Evolutionary conservation across 306 rosid species (phyloP).

Genomic region (Cucumis hystrix): DNA sequence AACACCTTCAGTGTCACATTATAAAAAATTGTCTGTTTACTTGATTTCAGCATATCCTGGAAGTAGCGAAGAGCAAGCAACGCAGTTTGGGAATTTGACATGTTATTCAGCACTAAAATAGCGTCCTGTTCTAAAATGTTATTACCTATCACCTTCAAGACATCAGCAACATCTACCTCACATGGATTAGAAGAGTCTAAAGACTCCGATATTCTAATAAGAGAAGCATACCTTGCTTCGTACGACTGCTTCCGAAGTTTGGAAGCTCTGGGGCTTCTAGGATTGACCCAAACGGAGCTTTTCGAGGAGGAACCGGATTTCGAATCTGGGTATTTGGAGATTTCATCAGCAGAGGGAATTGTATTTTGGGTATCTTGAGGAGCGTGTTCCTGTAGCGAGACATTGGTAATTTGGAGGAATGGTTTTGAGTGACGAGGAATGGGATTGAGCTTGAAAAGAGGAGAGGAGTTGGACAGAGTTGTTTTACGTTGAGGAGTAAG

Average conservation of each 20-base stretch:
- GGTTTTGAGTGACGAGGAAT: constrained; percentile 16
- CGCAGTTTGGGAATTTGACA: constrained; percentile 44
- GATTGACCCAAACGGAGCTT: constrained; percentile 72
- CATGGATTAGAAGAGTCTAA: constrained; percentile 37
- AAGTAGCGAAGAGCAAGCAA: constrained; percentile 38
- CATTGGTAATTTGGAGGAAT: constrained; percentile 35
- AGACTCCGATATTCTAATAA: constrained; percentile 35
- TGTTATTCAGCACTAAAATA: constrained; percentile 36
- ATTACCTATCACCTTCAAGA: constrained; percentile 31
- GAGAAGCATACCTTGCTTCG: constrained; percentile 41
- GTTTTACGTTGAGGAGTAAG: constrained; percentile 14
- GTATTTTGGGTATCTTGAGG: constrained; percentile 14
- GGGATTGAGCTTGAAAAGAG: constrained; percentile 14
- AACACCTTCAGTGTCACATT: constrained; percentile 61
- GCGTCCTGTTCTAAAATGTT: constrained; percentile 37
- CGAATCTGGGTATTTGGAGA: constrained; percentile 17
- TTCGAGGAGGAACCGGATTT: constrained; percentile 28
- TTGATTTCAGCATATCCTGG: constrained; percentile 17
- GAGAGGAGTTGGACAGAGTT: constrained; percentile 8
- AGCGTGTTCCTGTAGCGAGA: constrained; percentile 46
- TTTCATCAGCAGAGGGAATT: constrained; percentile 5
- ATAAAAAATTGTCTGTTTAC: constrained; percentile 37
- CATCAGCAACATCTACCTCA: constrained; percentile 23
- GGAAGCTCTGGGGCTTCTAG: constrained; percentile 70
- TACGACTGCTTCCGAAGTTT: constrained; percentile 46